Evolutionary conservation across 2,329 filamentous ascomycete species (phyloP).

Genomic region (Zymoseptoria passerinii): DNA sequence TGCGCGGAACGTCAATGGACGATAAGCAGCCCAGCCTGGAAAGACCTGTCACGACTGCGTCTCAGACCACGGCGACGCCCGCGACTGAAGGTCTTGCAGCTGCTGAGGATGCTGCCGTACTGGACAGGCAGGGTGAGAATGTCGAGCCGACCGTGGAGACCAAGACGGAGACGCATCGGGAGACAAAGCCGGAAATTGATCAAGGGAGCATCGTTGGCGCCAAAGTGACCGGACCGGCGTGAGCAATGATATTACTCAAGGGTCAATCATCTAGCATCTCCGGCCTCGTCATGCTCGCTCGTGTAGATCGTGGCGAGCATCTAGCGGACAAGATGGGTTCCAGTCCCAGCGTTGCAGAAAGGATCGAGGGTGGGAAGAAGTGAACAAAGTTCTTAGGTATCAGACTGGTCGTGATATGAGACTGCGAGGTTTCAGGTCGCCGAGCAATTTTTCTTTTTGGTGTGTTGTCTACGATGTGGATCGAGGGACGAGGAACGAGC

Average conservation of each 20-base stretch:
- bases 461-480: neutral
- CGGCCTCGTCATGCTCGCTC: neutral
- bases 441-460: neutral
- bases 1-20: slow-evolving; percentile 18
- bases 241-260: neutral
- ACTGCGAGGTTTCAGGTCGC: neutral
- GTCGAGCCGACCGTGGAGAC: neutral
- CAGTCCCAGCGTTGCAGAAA: neutral
- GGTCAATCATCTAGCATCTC: neutral
- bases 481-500: neutral
- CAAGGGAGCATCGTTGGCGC: neutral
- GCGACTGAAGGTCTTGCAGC: neutral
- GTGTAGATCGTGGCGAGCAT: neutral
- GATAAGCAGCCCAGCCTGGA: slow-evolving; percentile 2
- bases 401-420: neutral
- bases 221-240: neutral
- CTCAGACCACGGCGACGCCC: neutral
- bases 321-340: neutral
- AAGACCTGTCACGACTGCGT: neutral
- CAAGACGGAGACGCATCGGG: neutral
- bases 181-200: neutral
- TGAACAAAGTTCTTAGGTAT: neutral
- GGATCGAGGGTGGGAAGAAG: neutral
- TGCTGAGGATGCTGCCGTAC: neutral
- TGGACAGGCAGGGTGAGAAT: neutral